Evolutionary conservation across 176 grass and related monocot species (phyloP), one percentile per base, ranked within the genome.

Genomic region (Triticum turgidum): DNA sequence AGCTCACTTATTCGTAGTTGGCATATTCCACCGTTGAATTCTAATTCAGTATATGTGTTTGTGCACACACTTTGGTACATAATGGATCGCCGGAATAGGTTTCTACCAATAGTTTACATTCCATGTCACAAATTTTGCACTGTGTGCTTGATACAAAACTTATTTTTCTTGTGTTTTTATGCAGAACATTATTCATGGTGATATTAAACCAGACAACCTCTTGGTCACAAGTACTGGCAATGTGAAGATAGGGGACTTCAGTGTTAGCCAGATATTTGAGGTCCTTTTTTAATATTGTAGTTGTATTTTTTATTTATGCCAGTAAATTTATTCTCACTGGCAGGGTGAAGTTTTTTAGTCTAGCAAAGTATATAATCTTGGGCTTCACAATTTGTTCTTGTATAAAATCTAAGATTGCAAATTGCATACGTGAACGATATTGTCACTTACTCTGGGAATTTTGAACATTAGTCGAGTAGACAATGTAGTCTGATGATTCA

Each of bases 201-300:
- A 96, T 87, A 92, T 98, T 62, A 96, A 96, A 80, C 96, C 93
- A 10, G 96, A 98, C 72, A 98, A 96, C 77, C 88, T 98, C 39
- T 91, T 98, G 89, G 93, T 96, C 32, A 92, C 93, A 76, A 89
- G 70, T 76, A 76, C 89, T 4, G 88, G 92, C 70, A 88, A 79
- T 80, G 92, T 98, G 83, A 96, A 94, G 82, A 98, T 98, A 74
- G 90, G 96, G 52, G 92, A 98, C 91, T 98, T 98, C 84, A 91
- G 90, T 84, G 93, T 96, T 44, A 98, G 96, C 73, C 93, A 98
- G 82, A 80, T 89, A 81, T 98, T 94, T 94, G 93, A 98, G 93
- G 93, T 95, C 51, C 8, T 72, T 79, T 62, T 33, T 82, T n/a
- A 59, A 80, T 83, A 65, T 30, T 79, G 32, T 66, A 38, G 44